Conservation (phyloP, 495 filamentous ascomycete genomes). For the Stereocaulon alpinum region DNA sequence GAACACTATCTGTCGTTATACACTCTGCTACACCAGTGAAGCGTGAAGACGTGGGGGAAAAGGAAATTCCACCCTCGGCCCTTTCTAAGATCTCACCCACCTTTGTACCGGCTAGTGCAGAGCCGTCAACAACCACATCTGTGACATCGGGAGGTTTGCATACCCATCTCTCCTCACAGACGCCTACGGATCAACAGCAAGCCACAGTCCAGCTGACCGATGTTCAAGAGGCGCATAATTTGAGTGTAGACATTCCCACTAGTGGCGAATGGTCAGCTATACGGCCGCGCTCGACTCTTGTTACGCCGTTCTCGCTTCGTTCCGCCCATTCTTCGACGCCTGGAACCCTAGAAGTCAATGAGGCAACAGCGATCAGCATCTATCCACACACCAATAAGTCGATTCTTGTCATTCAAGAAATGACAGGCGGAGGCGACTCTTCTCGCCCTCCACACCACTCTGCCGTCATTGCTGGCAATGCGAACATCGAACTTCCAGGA, state of each 20-base stretch:
- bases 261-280: slow-evolving; percentile 22
- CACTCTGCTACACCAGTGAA: slow-evolving; percentile 18
- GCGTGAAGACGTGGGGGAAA: slow-evolving; percentile 1
- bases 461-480: slow-evolving; percentile 23
- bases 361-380: slow-evolving; percentile 73
- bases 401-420: slow-evolving; percentile 62
- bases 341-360: slow-evolving; percentile 46
- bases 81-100: slow-evolving; percentile 54
- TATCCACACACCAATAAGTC: slow-evolving; percentile 84
- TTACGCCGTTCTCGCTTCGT: slow-evolving; percentile 38
- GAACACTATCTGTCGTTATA: slow-evolving; percentile 34
- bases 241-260: slow-evolving; percentile 4
- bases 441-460: slow-evolving; percentile 17
- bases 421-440: slow-evolving; percentile 24
- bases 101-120: slow-evolving; percentile 60
- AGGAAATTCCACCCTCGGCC: slow-evolving; percentile 28
- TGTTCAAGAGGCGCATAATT: slow-evolving; percentile 6
- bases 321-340: slow-evolving; percentile 35
- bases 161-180: slow-evolving; percentile 32
- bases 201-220: slow-evolving; percentile 9
- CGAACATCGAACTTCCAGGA: slow-evolving; percentile 15
- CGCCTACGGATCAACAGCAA: slow-evolving; percentile 22
- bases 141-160: slow-evolving; percentile 57
- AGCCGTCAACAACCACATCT: slow-evolving; percentile 53
- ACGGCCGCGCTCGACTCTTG: slow-evolving; percentile 37